Evolutionary conservation across 1,284 basidiomycete genomes (phyloP).

Genomic region (Ganoderma lingzhi): DNA sequence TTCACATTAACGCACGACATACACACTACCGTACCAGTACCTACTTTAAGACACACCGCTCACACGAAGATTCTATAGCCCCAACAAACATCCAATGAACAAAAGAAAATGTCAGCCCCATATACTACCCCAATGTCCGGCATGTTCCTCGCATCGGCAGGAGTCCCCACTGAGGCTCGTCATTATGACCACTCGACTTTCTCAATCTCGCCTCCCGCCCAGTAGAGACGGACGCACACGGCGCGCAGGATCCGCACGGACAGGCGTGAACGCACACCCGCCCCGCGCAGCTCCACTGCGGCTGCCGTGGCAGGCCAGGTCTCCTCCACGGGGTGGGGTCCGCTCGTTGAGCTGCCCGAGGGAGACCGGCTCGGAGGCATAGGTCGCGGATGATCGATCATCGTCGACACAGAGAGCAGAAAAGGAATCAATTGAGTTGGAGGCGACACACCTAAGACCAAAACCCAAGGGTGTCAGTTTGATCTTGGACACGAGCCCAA

Average conservation of each 20-base stretch:
- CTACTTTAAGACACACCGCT: not conserved
- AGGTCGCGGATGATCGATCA: not conserved
- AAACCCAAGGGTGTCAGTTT: not conserved
- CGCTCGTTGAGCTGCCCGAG: constrained; percentile 25
- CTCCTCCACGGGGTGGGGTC: constrained; percentile 25
- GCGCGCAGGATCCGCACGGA: constrained; percentile 33
- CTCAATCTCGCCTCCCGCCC: constrained; percentile 32
- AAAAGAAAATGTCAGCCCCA: constrained; percentile 62
- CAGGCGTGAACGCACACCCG: constrained; percentile 28
- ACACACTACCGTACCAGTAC: not conserved
- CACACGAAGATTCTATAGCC: not conserved
- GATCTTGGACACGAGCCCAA: not conserved
- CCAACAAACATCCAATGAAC: not conserved
- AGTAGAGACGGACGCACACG: constrained; percentile 18
- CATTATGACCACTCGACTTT: constrained; percentile 40
- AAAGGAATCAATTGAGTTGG: not conserved
- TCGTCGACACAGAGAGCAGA: not conserved
- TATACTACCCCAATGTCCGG: constrained; percentile 75
- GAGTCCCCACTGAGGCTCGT: constrained; percentile 77
- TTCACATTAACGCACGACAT: not conserved
- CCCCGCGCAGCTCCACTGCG: constrained; percentile 33
- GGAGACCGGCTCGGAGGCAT: constrained; percentile 29
- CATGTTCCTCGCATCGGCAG: constrained; percentile 72
- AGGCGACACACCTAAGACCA: not conserved
- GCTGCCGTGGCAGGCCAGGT: constrained; percentile 21